Percentiles rank a stretch among this genome's conserved stretches.
These are phyloP conservation scores for Beta corolliflora DNA, from an alignment of 179 eudicot species.

Conservation along the genomic window DNA sequence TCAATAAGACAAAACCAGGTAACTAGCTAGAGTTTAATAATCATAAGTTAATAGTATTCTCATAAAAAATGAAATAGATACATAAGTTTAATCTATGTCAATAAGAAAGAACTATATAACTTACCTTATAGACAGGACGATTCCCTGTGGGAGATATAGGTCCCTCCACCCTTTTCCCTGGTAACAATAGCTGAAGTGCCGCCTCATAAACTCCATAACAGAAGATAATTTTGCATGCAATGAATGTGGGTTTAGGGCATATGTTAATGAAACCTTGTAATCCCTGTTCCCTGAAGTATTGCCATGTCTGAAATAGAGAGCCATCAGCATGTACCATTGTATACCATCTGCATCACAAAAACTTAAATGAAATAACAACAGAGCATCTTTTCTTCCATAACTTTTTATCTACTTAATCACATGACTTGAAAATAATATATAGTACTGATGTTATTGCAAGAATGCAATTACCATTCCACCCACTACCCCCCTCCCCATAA, in stretches of 20 bases:
- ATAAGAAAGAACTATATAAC: neutral
- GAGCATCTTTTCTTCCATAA: neutral
- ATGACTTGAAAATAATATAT: no score
- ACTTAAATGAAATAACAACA: neutral
- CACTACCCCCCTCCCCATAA: no score
- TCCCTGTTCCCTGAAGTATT: slow-evolving; percentile 58
- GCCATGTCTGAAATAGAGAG: slow-evolving; percentile 57
- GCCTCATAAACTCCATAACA: slow-evolving; percentile 93
- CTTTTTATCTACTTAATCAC: neutral
- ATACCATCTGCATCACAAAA: slow-evolving; percentile 71
- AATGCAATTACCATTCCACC: no score
- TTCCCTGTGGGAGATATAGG: slow-evolving; percentile 91
- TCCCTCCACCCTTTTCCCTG: slow-evolving; percentile 93
- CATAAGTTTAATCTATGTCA: neutral
- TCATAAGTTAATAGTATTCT: no score
- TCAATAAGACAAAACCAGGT: neutral
- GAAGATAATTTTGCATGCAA: slow-evolving; percentile 79
- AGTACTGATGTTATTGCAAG: no score
- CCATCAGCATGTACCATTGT: slow-evolving; percentile 99
- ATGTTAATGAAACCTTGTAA: slow-evolving; percentile 67
- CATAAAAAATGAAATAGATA: neutral
- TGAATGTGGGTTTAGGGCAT: slow-evolving; percentile 87
- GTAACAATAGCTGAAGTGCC: slow-evolving; percentile 74
- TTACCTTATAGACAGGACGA: slow-evolving; percentile 89
- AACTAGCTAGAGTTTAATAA: no score